Evolutionary conservation across 805 yeast species (phyloP).

Genomic region (Teunomyces lycoperdinae): DNA sequence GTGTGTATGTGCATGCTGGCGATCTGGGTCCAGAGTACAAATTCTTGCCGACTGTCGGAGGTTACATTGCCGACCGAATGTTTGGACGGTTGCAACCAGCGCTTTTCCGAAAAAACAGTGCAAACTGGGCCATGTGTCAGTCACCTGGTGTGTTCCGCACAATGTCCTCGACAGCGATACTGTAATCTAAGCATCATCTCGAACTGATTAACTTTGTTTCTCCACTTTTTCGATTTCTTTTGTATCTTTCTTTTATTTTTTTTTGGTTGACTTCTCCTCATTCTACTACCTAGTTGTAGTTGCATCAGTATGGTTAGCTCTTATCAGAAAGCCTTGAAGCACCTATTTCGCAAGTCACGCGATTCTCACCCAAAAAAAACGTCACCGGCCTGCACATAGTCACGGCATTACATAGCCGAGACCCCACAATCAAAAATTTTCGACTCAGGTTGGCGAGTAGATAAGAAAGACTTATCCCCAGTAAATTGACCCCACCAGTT

Average conservation of each 20-base stretch:
- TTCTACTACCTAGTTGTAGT: not conserved
- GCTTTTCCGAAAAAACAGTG: not conserved
- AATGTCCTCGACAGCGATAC: not conserved
- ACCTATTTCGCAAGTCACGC: not conserved
- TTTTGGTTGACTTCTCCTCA: not conserved
- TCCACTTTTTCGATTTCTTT: not conserved
- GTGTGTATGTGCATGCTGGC: not conserved
- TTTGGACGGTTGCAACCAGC: conserved; percentile 1
- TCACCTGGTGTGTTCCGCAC: not conserved
- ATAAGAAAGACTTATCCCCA: not conserved
- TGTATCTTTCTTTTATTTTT: not conserved
- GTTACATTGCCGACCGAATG: not conserved
- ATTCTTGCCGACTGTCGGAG: conserved; percentile 1
- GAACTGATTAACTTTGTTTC: not conserved
- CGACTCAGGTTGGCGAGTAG: not conserved
- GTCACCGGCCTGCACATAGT: not conserved
- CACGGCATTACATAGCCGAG: not conserved
- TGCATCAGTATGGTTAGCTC: no score
- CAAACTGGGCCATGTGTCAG: not conserved
- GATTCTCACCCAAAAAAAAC: not conserved
- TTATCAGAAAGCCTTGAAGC: no score
- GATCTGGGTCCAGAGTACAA: conserved; percentile 1
- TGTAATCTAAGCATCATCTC: no score
- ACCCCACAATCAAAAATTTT: conserved; percentile 1
- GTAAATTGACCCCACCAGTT: not conserved